Evolutionary conservation across 495 filamentous ascomycete genomes (phyloP), one percentile per base, ranked within the genome.

Genomic region (Neurospora sp.): DNA sequence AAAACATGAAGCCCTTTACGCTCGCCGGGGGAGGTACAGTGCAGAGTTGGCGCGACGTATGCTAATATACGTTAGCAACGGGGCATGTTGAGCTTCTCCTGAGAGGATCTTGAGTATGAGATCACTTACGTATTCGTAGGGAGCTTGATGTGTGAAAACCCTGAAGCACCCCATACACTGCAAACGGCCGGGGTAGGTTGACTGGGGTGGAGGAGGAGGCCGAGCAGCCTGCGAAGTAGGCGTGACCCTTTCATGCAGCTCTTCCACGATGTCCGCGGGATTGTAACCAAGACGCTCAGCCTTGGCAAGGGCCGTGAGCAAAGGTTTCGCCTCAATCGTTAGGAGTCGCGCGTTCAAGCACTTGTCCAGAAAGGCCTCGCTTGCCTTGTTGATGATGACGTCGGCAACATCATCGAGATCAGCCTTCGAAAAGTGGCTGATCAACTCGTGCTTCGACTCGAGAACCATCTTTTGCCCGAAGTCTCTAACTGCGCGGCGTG

Each of bases 261-360:
- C 74, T 10, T 84, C 80, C 39, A 86, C 73, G 8, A 84, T 73
- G 48, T 87, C 86, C 40, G 76, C 77, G 4, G 77, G 75, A 62
- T 83, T 79, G 71, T 87, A 87, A 9, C 86, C 86, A 16, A 87
- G 81, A 16, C 86, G 81, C 75, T 86, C 83, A 5, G 86, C 86
- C 35, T 79, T 81, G 1, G 86, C 85, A 10, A 87, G 81, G 39
- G 84, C 83, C 70, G 85, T 87, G 72, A 87, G 81, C 41, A 87
- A 77, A 16, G 84, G 80, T 20, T 81, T 81, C 0, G 85, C 84
- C 44, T 85, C 83, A 59, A 87, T 86, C 2, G 84, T 87, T 39
- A 75, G 72, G 4, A 87, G 76, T 8, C 86, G 83, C 73, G 79
- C 81, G 59, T 82, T 84, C 1, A 87, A 59, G 27, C 80, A 84